Base-by-base conservation (phyloP, 2,329 filamentous ascomycete species). In the Microsporum audouinii region DNA sequence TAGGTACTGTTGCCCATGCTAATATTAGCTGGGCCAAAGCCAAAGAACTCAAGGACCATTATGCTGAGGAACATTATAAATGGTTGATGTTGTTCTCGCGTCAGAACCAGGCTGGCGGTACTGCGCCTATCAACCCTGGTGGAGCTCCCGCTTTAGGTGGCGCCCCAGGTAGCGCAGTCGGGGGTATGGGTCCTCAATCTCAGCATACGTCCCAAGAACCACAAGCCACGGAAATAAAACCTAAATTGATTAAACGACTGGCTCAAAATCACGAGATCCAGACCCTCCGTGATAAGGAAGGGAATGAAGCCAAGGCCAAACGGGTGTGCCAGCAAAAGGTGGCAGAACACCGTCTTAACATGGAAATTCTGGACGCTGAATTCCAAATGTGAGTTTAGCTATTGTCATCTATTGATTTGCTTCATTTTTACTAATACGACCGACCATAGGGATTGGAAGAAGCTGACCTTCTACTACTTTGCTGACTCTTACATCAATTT, bases 71-170 rank as follows among this genome's bases (percentile, higher is more conserved):
- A 71, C 94, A 99, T 72, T 96, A 96, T 77, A 91, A 91, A 70
- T 97, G 92, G 89, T 81, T 99, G 59, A 96, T 97, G 88, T 94
- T 97, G 88, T 99, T 96, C 73, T 96, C 91, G 0, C 87, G 91
- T 72, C 88, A 85, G 70, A 89, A 76, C 66, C 79, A 72, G 65
- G 72, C 72, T 60, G 77, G 77, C 29, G 49, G 49, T n/a, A 72
- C 73, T 2, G 71, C 75, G 10, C 71, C 73, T 3, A 71, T 74
- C 55, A 74, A 73, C 63, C 67, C 75, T 8, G 71, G 72, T 58
- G 84, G 86, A 33, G 81, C 87, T 74, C 81, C 86, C 7, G 81
- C 83, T 12, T 78, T 86, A 12, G 85, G 82, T 67, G 81, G 83
- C 53, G 77, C 86, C 63, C 84, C 85, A 64, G 84, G 84, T 60